These are phyloP conservation scores for Epichloe scottii DNA, from an alignment of 2,329 filamentous ascomycete genomes.

Conservation along the genomic window DNA sequence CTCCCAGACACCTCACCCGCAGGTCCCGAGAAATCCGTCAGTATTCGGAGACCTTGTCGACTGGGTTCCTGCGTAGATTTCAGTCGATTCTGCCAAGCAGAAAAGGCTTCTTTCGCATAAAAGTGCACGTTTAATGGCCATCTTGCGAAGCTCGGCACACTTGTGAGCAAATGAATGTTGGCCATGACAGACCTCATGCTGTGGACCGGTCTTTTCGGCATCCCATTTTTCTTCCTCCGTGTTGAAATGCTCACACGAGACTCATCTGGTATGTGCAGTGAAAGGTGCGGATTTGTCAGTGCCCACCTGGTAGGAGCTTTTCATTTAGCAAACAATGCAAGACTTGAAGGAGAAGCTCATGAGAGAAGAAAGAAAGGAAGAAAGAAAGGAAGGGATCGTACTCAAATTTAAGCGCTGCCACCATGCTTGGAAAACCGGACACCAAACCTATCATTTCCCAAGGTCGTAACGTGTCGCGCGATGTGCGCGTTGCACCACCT, in stretches of 20 bases:
- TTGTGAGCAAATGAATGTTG: conserved; percentile 69
- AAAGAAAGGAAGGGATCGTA: conserved; percentile 28
- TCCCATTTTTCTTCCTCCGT: conserved; percentile 37
- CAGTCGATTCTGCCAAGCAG: conserved; percentile 52
- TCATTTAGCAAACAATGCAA: conserved; percentile 3
- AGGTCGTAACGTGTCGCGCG: conserved; percentile 54
- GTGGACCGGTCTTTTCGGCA: conserved; percentile 42
- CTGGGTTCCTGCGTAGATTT: conserved; percentile 34
- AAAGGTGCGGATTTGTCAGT: conserved; percentile 72
- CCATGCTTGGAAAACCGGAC: conserved; percentile 75
- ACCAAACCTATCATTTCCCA: conserved; percentile 89
- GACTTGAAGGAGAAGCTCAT: background rate
- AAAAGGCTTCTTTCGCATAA: conserved; percentile 57
- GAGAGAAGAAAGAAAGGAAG: conserved; percentile 7
- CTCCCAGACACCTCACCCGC: conserved; percentile 4
- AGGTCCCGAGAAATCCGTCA: conserved; percentile 38
- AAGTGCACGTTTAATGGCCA: conserved; percentile 80
- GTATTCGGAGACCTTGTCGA: conserved; percentile 36
- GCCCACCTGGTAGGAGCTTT: conserved; percentile 57
- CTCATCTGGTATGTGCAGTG: conserved; percentile 59
- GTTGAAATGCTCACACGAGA: conserved; percentile 45
- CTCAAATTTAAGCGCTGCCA: conserved; percentile 90
- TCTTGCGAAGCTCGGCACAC: conserved; percentile 63
- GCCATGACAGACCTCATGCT: conserved; percentile 58
- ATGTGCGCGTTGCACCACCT: conserved; percentile 72